Base-by-base conservation (phyloP, 257 asterid genomes). In the Echites panduratus region DNA sequence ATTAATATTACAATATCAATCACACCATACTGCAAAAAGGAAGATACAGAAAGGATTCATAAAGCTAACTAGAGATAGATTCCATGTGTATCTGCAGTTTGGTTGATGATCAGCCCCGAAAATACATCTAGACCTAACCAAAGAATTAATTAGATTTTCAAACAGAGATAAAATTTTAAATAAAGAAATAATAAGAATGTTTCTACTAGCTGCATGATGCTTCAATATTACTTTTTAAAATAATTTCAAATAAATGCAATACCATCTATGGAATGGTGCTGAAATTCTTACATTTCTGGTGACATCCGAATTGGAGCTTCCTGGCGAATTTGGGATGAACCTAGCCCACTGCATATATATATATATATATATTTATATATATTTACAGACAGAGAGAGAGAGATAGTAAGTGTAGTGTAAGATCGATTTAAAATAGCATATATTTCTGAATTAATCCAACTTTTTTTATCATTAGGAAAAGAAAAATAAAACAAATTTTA, bases 311-410 rank as follows among this genome's bases (percentile, higher is more conserved):
- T 82, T 71, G 62, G 91, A 73, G 40, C 84, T 89, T n/a, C 70
- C 79, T 50, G 97, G 77, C 56, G 87, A 47, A 71, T 72, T 81
- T 66, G 98, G 98, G 75, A 90, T 85, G 85, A 87, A 86, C 87
- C 98, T 89, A 49, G 98, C 97, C 98, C 98, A 94, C 97, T 94
- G 85, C 71, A 72, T 43, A 62, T 14, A 66, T 5, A 43, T 38
- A 44, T 22, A 7, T n/a, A n/a, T n/a, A n/a, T n/a, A n/a, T n/a
- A n/a, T n/a, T n/a, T n/a, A n/a, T n/a, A n/a, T n/a, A n/a, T n/a
- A n/a, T n/a, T n/a, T n/a, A n/a, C n/a, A n/a, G n/a, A n/a, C n/a
- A n/a, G n/a, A n/a, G n/a, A n/a, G n/a, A n/a, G n/a, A n/a, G n/a
- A n/a, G n/a, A n/a, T n/a, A n/a, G n/a, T n/a, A n/a, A n/a, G n/a